Percentiles rank a stretch among this genome's conserved stretches.
These are phyloP conservation scores for Candida sanyiensis DNA, from an alignment of 805 yeast species.

Conservation along the genomic window DNA sequence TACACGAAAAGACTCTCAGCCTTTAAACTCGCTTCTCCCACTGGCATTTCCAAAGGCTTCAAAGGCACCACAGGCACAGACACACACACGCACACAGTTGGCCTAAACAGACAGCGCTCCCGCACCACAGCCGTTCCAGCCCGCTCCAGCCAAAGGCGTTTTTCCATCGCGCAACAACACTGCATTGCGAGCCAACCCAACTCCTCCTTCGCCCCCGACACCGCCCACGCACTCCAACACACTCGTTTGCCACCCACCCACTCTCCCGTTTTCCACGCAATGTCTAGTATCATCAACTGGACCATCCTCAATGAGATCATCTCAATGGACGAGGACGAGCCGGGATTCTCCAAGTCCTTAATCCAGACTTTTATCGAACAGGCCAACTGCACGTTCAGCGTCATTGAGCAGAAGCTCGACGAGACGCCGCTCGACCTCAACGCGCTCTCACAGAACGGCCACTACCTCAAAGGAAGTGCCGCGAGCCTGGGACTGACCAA, in stretches of 20 bases:
- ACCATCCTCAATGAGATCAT: slow-evolving; percentile 79
- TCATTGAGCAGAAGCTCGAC: slow-evolving; percentile 49
- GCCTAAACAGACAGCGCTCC: background rate
- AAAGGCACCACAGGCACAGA: no score
- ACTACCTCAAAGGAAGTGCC: slow-evolving; percentile 91
- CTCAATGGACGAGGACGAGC: slow-evolving; percentile 95
- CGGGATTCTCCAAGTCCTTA: slow-evolving; percentile 75
- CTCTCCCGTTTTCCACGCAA: no score
- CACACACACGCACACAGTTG: background rate
- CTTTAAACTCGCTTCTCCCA: no score
- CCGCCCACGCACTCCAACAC: no score
- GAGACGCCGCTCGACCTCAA: slow-evolving; percentile 36
- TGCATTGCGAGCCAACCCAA: no score
- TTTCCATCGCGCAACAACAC: background rate
- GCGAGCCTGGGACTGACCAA: slow-evolving; percentile 85
- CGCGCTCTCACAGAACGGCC: slow-evolving; percentile 73
- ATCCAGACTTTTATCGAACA: slow-evolving; percentile 86
- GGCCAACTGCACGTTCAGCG: slow-evolving; percentile 70
- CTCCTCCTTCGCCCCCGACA: no score
- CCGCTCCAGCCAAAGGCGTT: background rate
- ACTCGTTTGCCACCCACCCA: no score
- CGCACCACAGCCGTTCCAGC: background rate
- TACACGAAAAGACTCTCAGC: no score
- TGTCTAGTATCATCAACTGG: slow-evolving; percentile 77
- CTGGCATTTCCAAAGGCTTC: no score